Percentiles rank a stretch among this genome's conserved stretches.
Conservation (phyloP, 352 stramenopile genomes). For the Peronosclerospora sorghi region DNA sequence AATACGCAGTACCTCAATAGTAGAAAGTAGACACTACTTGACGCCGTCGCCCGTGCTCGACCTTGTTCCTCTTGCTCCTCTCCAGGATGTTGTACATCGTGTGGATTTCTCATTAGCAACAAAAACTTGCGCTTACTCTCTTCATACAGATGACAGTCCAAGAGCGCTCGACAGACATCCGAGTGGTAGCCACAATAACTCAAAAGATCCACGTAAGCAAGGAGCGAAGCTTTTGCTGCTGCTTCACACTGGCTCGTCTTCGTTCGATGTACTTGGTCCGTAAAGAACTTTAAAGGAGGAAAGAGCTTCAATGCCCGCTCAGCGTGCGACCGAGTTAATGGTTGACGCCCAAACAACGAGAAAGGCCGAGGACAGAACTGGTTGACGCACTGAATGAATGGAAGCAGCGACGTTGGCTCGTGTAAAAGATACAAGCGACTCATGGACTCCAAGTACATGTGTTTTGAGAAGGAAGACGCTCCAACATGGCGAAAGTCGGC, state of each 20-base stretch:
- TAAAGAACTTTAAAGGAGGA: slow-evolving; percentile 39
- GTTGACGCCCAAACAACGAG: slow-evolving; percentile 34
- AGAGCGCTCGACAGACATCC: slow-evolving; percentile 47
- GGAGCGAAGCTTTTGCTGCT: slow-evolving; percentile 23
- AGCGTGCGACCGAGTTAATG: slow-evolving; percentile 39
- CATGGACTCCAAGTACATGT: slow-evolving; percentile 84
- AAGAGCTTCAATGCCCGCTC: slow-evolving; percentile 60
- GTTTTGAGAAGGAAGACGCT: slow-evolving; percentile 69
- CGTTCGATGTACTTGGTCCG: slow-evolving; percentile 18
- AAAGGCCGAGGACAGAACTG: slow-evolving; percentile 58
- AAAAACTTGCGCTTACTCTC: slow-evolving; percentile 37
- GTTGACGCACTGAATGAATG: slow-evolving; percentile 52
- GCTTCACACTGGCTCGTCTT: slow-evolving; percentile 9
- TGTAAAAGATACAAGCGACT: slow-evolving; percentile 69
- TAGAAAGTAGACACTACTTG: slow-evolving; percentile 47
- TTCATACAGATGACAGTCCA: slow-evolving; percentile 54
- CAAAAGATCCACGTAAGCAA: slow-evolving; percentile 54
- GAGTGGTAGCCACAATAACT: slow-evolving; percentile 35
- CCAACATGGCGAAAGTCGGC: slow-evolving; percentile 55
- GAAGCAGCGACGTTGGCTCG: slow-evolving; percentile 34
- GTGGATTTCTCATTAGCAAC: slow-evolving; percentile 11
- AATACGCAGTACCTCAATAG: slow-evolving; percentile 55
- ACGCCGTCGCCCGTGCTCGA: slow-evolving; percentile 3
- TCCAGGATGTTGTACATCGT: slow-evolving; percentile 9
- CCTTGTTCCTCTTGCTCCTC: slow-evolving; percentile 9